Evolutionary conservation across 805 yeast genomes (phyloP).

Genomic region (Nakazawaea ishiwadae): DNA sequence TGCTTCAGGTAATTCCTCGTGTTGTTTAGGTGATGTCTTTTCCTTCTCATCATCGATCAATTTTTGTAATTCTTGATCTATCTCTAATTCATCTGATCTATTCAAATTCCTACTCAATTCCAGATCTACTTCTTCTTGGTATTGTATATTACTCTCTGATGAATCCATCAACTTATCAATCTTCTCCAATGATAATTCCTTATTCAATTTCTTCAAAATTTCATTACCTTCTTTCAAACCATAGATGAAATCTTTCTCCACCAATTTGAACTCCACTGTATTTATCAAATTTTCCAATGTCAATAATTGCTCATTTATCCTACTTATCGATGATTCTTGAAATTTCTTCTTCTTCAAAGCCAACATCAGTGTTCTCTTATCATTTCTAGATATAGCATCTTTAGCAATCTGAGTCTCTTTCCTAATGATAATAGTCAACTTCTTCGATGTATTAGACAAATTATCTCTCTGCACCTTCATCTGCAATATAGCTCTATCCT

Average conservation of each 20-base stretch:
- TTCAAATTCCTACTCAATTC: slow-evolving; percentile 40
- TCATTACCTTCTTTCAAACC: slow-evolving; percentile 81
- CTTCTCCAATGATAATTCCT: slow-evolving; percentile 70
- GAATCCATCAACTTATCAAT: slow-evolving; percentile 85
- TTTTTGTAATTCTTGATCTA: slow-evolving; percentile 56
- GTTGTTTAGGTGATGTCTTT: slow-evolving; percentile 4
- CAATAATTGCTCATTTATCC: slow-evolving; percentile 73
- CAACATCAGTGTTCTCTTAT: slow-evolving; percentile 58
- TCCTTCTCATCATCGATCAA: slow-evolving; percentile 30
- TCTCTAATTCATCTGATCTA: slow-evolving; percentile 50
- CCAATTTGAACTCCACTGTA: slow-evolving; percentile 81
- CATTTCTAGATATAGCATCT: slow-evolving; percentile 45
- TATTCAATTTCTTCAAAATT: slow-evolving; percentile 69
- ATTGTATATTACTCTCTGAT: slow-evolving; percentile 71
- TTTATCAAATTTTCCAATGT: slow-evolving; percentile 75
- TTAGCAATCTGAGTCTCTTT: slow-evolving; percentile 61
- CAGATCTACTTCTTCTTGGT: slow-evolving; percentile 70
- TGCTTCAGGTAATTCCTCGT: slow-evolving; percentile 16
- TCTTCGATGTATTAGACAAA: slow-evolving; percentile 64
- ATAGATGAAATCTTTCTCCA: slow-evolving; percentile 78
- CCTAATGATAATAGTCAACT: slow-evolving; percentile 50
- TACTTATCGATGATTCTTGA: slow-evolving; percentile 66
- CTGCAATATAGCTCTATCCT: slow-evolving; percentile 83
- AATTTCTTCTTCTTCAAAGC: slow-evolving; percentile 75
- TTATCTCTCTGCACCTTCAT: slow-evolving; percentile 86